Conservation (phyloP, 176 grass and related monocot species). For the Poa annua region DNA sequence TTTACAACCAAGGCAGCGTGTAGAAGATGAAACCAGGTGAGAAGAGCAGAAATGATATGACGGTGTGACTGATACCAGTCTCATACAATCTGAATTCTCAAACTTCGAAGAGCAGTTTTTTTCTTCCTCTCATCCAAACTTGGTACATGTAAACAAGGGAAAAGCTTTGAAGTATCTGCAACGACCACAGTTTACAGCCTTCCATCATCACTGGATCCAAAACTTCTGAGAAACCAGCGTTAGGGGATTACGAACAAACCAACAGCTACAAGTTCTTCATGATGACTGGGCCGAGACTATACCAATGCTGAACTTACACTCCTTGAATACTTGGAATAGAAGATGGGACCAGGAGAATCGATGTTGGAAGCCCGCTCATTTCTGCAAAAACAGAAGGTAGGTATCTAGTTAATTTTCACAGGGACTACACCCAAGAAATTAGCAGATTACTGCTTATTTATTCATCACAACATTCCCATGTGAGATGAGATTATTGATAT, state of each 20-base stretch:
- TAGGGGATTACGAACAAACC: constrained; percentile 23
- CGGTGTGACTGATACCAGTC: not conserved
- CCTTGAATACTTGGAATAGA: constrained; percentile 32
- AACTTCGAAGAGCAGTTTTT: constrained; percentile 8
- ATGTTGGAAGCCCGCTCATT: constrained; percentile 12
- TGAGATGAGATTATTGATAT: not conserved
- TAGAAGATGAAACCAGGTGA: not conserved
- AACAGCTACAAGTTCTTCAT: constrained; percentile 10
- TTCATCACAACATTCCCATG: not conserved
- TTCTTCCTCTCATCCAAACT: not conserved
- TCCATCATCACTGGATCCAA: constrained; percentile 28
- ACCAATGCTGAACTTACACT: constrained; percentile 28
- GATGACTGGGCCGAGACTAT: not conserved
- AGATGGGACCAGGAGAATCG: not conserved
- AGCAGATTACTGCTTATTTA: not conserved
- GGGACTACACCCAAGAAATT: not conserved
- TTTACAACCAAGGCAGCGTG: not conserved
- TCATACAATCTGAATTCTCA: constrained; percentile 9
- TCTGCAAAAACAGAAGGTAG: constrained; percentile 6
- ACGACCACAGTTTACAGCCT: constrained; percentile 40
- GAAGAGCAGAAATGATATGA: not conserved
- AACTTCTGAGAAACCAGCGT: constrained; percentile 36
- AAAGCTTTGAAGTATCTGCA: not conserved
- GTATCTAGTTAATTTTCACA: constrained; percentile 22
- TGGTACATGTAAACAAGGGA: constrained; percentile 29